Evolutionary conservation across 2,329 filamentous ascomycete genomes (phyloP).

Genomic region (Aspergillus cejpii): DNA sequence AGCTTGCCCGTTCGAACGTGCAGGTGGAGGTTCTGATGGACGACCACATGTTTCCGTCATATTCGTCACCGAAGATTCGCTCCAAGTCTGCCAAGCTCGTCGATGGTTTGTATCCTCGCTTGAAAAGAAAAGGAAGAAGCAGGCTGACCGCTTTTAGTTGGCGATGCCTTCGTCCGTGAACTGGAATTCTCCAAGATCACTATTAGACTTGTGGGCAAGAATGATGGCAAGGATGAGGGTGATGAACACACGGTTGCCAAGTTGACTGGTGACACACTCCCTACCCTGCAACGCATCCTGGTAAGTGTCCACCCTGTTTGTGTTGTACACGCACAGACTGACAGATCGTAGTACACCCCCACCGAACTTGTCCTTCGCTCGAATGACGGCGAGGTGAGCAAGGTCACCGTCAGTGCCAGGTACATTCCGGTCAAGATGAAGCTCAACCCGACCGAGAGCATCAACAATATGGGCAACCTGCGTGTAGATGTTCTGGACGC

Average conservation of each 20-base stretch:
- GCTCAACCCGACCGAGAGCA: slow-evolving; percentile 88
- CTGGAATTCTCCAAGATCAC: slow-evolving; percentile 95
- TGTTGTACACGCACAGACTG: slow-evolving; percentile 1
- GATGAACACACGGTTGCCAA: slow-evolving; percentile 73
- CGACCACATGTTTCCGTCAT: slow-evolving; percentile 87
- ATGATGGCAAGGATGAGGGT: slow-evolving; percentile 61
- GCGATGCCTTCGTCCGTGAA: slow-evolving; percentile 92
- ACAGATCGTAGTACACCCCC: slow-evolving; percentile 66
- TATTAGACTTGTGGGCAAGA: slow-evolving; percentile 73
- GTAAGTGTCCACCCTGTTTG: slow-evolving; percentile 46
- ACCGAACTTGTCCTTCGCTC: slow-evolving; percentile 74
- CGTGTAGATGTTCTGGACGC: slow-evolving; percentile 90
- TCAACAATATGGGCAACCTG: slow-evolving; percentile 96
- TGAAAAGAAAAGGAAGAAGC: not conserved
- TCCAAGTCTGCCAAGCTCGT: slow-evolving; percentile 67
- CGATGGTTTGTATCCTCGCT: slow-evolving; percentile 52
- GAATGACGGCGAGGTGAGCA: slow-evolving; percentile 67
- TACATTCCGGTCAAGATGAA: slow-evolving; percentile 93
- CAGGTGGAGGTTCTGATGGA: slow-evolving; percentile 87
- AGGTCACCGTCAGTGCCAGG: slow-evolving; percentile 84
- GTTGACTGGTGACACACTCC: slow-evolving; percentile 74
- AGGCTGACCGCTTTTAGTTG: slow-evolving; percentile 46
- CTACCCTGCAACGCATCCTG: slow-evolving; percentile 80
- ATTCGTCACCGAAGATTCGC: slow-evolving; percentile 69
- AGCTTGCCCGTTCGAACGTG: slow-evolving; percentile 67